Conservation (phyloP, 2,329 filamentous ascomycete species). For the Diaporthe sp. region DNA sequence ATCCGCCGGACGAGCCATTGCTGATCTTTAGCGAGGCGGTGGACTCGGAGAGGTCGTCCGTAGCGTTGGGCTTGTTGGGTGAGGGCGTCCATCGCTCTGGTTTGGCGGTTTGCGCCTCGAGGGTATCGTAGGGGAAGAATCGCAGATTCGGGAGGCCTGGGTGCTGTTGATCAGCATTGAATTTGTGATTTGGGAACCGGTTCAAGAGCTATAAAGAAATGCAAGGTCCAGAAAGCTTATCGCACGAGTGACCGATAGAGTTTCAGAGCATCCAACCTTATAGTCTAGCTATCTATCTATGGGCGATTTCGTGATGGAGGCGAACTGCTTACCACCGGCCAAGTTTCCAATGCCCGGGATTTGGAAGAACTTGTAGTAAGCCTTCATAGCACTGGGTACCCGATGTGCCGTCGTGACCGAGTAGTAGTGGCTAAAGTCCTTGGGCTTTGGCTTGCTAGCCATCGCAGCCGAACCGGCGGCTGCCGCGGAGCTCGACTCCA, state of each 20-base stretch:
- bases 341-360: conserved; percentile 74
- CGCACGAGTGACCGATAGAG: neutral
- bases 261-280: conserved; percentile 2
- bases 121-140: conserved; percentile 91
- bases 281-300: too few relatives aligned
- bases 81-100: conserved; percentile 81
- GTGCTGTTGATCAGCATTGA: neutral
- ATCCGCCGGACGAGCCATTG: conserved; percentile 41
- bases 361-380: conserved; percentile 86
- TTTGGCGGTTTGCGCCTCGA: conserved; percentile 83
- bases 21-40: conserved; percentile 42
- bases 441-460: conserved; percentile 60
- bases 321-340: conserved; percentile 66
- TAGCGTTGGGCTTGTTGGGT: conserved; percentile 66
- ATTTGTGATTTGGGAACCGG: neutral
- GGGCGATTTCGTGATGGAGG: neutral
- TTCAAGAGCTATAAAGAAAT: neutral
- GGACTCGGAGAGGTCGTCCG: conserved; percentile 35
- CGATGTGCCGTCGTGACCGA: conserved; percentile 77
- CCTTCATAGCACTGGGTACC: conserved; percentile 76
- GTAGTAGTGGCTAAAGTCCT: conserved; percentile 84
- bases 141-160: conserved; percentile 83
- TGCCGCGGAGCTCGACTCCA: conserved; percentile 33
- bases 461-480: conserved; percentile 39
- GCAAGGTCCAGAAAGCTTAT: conserved; percentile 10